Evolutionary conservation across 257 asterid species (phyloP), one percentile per base, ranked within the genome.

Genomic region (Capsicum pubescens): DNA sequence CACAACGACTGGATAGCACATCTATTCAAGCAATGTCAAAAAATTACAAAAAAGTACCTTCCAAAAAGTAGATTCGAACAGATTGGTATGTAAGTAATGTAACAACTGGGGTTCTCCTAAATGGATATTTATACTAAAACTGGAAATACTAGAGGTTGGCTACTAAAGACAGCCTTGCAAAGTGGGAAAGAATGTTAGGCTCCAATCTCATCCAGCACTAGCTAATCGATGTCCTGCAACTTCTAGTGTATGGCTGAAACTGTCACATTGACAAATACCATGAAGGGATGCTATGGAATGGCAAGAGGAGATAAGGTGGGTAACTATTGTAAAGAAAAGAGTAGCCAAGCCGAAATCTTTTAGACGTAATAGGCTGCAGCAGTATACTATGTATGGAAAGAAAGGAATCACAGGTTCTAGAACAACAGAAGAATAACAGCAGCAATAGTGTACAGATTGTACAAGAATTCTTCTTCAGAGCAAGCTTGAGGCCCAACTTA

Each of bases 191-290:
- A 69, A 17, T 42, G 16, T 69, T 17, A 69, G 78, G 55, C 56
- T 69, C 78, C 55, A 69, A 69, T 42, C 32, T 42, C 35, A 42
- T 69, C 35, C 78, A 69, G 54, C 78, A 69, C 78, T 69, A 39
- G 78, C 78, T 69, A 32, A 39, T 69, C 54, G 16, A 69, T 69
- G 78, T 69, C 78, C 78, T 42, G 55, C 16, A 69, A 69, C 35
- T 69, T 68, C 76, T 69, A 69, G 56, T 42, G 42, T 39, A 69
- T 16, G 55, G 55, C 42, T 39, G 21, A 69, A 42, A 39, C 19
- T 39, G 35, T 69, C 16, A 16, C 15, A 6, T 69, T 42, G 78
- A 55, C 8, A 69, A 69, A 69, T 39, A 8, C 3, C 39, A 17
- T 14, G 39, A 69, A 42, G 32, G 21, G 55, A 69, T 9, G 36